phyloP scores from a whole-genome alignment of 1,139 yeast genomes.

The Magnusiomyces tetraspermus region DNA sequence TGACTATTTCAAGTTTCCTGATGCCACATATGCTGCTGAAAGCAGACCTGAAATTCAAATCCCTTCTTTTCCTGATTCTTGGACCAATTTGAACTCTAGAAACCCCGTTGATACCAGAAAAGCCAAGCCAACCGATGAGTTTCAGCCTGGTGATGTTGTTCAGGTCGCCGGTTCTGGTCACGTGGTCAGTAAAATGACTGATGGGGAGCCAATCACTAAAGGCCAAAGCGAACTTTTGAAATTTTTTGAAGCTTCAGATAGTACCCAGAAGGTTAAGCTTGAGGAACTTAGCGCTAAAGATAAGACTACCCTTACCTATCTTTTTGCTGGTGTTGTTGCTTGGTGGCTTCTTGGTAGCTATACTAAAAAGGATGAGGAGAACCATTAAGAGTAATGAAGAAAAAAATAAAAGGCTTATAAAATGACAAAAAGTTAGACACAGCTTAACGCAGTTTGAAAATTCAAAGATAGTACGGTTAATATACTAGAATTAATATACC shows the following conservation, averaged over 20 bases:
- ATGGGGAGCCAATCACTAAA: slow-evolving; percentile 11
- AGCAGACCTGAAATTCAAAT: slow-evolving; percentile 30
- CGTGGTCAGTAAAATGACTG: slow-evolving; percentile 16
- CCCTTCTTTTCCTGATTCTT: slow-evolving; percentile 33
- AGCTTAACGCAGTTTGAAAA: too few relatives aligned
- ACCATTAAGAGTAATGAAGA: too few relatives aligned
- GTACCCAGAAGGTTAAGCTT: slow-evolving; percentile 7
- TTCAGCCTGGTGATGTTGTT: slow-evolving; percentile 19
- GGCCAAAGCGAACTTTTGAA: slow-evolving; percentile 7
- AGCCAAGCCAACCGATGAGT: slow-evolving; percentile 17
- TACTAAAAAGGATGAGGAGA: not conserved
- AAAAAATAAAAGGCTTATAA: too few relatives aligned
- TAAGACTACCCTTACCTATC: slow-evolving; percentile 25
- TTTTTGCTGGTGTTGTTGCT: slow-evolving; percentile 28
- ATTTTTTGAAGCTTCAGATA: slow-evolving; percentile 21
- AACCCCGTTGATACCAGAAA: slow-evolving; percentile 11
- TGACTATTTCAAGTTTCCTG: slow-evolving; percentile 36
- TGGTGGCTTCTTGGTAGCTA: slow-evolving; percentile 30
- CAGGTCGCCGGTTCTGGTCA: slow-evolving; percentile 18
- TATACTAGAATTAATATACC: too few relatives aligned
- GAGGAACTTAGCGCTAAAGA: slow-evolving; percentile 23
- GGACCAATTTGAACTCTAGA: slow-evolving; percentile 5
- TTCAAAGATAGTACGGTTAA: too few relatives aligned
- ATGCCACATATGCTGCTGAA: slow-evolving; percentile 18
- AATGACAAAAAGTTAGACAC: too few relatives aligned